phyloP scores from a whole-genome alignment of 768 basidiomycete genomes.

The Tubosaeta sp. region DNA sequence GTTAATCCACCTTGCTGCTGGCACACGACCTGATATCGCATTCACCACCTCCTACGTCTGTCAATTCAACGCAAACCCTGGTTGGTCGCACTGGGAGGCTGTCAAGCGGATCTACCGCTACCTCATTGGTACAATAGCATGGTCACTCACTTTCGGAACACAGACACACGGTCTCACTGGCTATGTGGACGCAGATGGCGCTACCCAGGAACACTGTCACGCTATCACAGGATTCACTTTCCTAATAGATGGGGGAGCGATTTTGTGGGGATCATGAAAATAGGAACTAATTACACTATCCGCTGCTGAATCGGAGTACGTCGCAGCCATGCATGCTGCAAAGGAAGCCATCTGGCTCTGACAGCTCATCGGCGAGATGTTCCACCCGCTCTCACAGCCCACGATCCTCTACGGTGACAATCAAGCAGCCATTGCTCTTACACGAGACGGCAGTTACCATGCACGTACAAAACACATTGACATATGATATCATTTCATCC shows the following conservation, averaged over 20 bases:
- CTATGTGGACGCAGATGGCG: not conserved
- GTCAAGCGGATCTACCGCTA: not conserved
- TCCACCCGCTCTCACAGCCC: not conserved
- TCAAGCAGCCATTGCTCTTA: not conserved
- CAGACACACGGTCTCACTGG: not conserved
- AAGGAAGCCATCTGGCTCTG: slow-evolving; percentile 1
- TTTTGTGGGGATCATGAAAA: not conserved
- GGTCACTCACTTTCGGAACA: not conserved
- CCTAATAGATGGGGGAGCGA: not conserved
- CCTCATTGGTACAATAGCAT: not conserved
- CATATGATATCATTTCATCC: slow-evolving; percentile 2
- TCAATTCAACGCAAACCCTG: not conserved
- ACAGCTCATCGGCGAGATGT: not conserved
- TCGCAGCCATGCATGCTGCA: not conserved
- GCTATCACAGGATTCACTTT: not conserved
- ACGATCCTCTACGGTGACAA: not conserved
- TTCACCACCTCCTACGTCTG: not conserved
- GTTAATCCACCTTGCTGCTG: not conserved
- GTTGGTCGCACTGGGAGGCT: not conserved
- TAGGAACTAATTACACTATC: not conserved
- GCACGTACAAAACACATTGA: not conserved
- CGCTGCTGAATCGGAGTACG: not conserved
- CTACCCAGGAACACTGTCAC: not conserved
- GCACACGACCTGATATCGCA: not conserved
- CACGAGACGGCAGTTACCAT: not conserved